Conservation (phyloP, 139 green algal genomes). For the Trebouxia sp. region DNA sequence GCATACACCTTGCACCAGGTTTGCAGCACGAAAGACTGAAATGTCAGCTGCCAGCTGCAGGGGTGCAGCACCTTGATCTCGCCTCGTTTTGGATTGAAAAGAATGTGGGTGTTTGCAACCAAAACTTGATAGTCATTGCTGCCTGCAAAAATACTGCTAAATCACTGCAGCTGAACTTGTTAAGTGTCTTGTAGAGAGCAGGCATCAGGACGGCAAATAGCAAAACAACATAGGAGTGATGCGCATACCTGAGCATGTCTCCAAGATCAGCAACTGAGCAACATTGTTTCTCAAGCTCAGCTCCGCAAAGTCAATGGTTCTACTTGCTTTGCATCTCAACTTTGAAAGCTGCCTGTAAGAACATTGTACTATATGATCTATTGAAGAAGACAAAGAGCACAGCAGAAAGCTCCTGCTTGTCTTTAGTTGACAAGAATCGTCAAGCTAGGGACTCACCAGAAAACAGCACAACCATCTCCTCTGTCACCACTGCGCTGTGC, state of each 20-base stretch:
- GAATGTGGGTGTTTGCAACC: conserved; percentile 83
- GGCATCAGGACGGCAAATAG: neutral
- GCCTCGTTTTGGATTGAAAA: conserved; percentile 86
- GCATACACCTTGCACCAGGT: neutral
- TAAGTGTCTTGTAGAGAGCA: neutral
- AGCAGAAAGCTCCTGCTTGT: neutral
- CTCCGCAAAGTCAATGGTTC: conserved; percentile 55
- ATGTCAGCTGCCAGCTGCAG: neutral
- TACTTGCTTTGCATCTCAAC: conserved; percentile 16
- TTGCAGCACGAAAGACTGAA: neutral
- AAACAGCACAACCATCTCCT: conserved; percentile 42
- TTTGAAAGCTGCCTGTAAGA: conserved; percentile 3
- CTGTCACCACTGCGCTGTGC: conserved; percentile 38
- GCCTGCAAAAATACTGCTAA: neutral
- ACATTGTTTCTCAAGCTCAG: conserved; percentile 82
- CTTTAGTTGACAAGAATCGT: neutral
- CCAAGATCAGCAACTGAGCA: conserved; percentile 63
- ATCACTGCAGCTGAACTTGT: neutral
- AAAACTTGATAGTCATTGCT: conserved; percentile 51
- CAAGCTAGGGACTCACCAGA: conserved; percentile 22
- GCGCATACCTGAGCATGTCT: neutral
- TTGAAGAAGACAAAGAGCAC: neutral
- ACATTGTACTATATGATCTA: neutral
- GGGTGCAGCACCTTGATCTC: conserved; percentile 67
- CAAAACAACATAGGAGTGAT: neutral